Evolutionary conservation across 495 filamentous ascomycete species (phyloP).

Genomic region (Bacidia gigantensis): DNA sequence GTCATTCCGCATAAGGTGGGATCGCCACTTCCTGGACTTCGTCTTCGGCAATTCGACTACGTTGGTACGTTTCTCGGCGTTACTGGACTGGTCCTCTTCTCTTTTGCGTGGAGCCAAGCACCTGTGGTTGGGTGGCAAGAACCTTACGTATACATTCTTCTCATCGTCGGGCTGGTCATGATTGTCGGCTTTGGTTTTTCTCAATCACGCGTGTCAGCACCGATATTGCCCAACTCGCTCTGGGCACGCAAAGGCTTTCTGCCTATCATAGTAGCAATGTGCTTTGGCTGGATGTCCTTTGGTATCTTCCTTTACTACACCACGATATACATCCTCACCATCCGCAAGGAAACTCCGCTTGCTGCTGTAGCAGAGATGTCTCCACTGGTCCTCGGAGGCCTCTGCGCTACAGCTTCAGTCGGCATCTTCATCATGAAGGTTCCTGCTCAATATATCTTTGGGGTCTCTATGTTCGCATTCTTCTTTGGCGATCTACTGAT

Average conservation of each 20-base stretch:
- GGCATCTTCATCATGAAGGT: slow-evolving; percentile 32
- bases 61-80: slow-evolving; percentile 38
- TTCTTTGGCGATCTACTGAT: slow-evolving; percentile 28
- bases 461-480: slow-evolving; percentile 35
- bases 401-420: slow-evolving; percentile 35
- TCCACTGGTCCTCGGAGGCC: slow-evolving; percentile 32
- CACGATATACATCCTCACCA: slow-evolving; percentile 38
- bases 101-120: slow-evolving; percentile 50
- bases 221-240: slow-evolving; percentile 39
- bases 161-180: slow-evolving; percentile 41
- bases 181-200: slow-evolving; percentile 37
- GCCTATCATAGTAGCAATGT: slow-evolving; percentile 41
- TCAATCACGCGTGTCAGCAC: slow-evolving; percentile 33
- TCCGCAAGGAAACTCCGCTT: slow-evolving; percentile 34
- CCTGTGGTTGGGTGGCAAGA: slow-evolving; percentile 42
- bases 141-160: slow-evolving; percentile 37
- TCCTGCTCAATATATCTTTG: slow-evolving; percentile 35
- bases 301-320: slow-evolving; percentile 48
- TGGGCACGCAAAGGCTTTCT: slow-evolving; percentile 33
- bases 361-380: slow-evolving; percentile 33
- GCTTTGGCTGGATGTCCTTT: slow-evolving; percentile 46
- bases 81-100: slow-evolving; percentile 41
- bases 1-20: slow-evolving; percentile 35
- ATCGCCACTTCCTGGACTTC: slow-evolving; percentile 12
- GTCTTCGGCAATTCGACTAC: slow-evolving; percentile 32